Percentiles rank a stretch among this genome's conserved stretches.
Evolutionary conservation across 805 yeast species (phyloP).

Genomic region (Zygotorulaspora chibaensis): DNA sequence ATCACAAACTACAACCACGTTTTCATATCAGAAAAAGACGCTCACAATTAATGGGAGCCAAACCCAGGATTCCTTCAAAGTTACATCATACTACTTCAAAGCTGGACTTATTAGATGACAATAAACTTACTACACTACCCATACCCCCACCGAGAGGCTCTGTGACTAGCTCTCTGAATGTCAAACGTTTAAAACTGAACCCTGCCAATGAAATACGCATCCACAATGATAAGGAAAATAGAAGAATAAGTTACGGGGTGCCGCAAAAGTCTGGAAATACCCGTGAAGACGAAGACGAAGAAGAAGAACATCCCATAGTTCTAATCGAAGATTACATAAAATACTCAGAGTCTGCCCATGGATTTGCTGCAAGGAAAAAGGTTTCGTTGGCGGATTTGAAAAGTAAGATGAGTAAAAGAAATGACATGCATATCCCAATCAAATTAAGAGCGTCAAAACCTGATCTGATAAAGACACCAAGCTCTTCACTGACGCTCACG

Average conservation of each 20-base stretch:
- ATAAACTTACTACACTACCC: slow-evolving; percentile 29
- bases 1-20: slow-evolving; percentile 9
- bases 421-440: slow-evolving; percentile 24
- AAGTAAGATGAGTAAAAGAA: slow-evolving; percentile 21
- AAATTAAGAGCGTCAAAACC: slow-evolving; percentile 13
- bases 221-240: slow-evolving; percentile 12
- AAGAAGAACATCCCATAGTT: slow-evolving; percentile 23
- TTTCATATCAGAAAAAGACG: slow-evolving; percentile 21
- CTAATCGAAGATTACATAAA: slow-evolving; percentile 32
- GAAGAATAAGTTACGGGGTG: slow-evolving; percentile 18
- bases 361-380: slow-evolving; percentile 15
- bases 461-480: slow-evolving; percentile 5
- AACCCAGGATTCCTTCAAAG: slow-evolving; percentile 27
- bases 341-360: slow-evolving; percentile 6
- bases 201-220: slow-evolving; percentile 20
- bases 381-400: slow-evolving; percentile 30
- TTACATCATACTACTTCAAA: slow-evolving; percentile 26
- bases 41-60: slow-evolving; percentile 29
- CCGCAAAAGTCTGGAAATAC: slow-evolving; percentile 1
- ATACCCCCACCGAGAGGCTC: slow-evolving; percentile 26
- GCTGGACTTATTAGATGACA: slow-evolving; percentile 30
- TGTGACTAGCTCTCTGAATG: not conserved
- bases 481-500: slow-evolving; percentile 13
- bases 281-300: slow-evolving; percentile 8
- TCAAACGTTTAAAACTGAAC: slow-evolving; percentile 12